Conservation (phyloP, 1,284 basidiomycete genomes). For the Irpex sp. region DNA sequence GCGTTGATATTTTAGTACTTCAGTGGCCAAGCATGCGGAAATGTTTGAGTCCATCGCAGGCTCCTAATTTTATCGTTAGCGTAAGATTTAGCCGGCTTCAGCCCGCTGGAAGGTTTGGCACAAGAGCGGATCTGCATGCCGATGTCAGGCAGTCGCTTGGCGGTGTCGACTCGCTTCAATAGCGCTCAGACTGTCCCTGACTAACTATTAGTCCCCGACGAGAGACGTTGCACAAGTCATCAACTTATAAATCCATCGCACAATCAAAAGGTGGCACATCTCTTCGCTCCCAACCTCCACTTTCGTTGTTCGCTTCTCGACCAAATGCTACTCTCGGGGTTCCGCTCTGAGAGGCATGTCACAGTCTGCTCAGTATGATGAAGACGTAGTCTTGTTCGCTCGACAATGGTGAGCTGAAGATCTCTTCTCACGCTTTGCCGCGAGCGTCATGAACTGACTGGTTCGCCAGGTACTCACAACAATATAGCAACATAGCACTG, state of each 20-base stretch:
- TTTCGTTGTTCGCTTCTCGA: neutral
- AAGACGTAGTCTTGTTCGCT: neutral
- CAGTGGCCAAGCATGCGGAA: no score
- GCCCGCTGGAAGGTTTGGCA: no score
- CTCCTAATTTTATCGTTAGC: no score
- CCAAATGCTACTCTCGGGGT: neutral
- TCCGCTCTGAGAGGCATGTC: neutral
- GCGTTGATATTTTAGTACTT: no score
- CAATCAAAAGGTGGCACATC: neutral
- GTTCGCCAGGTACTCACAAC: neutral
- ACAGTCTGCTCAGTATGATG: neutral
- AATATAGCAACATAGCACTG: neutral
- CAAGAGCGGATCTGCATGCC: no score
- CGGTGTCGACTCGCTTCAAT: no score
- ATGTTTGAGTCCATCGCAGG: no score
- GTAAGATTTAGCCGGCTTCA: no score
- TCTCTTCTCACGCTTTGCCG: neutral
- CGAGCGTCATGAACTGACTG: neutral
- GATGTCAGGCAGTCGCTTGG: no score
- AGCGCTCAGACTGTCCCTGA: no score
- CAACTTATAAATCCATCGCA: neutral
- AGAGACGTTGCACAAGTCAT: no score
- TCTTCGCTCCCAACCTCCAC: neutral
- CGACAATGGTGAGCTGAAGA: neutral
- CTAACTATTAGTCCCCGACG: no score